phyloP scores from a whole-genome alignment of 225 moss, liverwort and hornwort species.

The Climacium dendroides region DNA sequence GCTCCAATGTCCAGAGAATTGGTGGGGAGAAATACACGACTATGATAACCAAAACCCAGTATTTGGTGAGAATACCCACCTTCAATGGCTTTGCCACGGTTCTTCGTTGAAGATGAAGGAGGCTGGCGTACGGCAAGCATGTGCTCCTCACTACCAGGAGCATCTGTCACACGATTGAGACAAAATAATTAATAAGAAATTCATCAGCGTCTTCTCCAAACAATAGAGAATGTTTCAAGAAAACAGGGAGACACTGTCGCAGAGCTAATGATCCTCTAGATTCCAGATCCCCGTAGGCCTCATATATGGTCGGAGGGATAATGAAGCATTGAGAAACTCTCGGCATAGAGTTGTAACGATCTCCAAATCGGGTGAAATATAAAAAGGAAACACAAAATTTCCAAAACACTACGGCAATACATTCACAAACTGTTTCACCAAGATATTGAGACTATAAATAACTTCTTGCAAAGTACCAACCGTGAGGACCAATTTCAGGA shows the following conservation, averaged over 20 bases:
- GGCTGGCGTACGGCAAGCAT: not conserved
- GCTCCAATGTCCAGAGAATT: not conserved
- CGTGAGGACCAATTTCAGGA: too few species aligned
- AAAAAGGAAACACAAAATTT: too few species aligned
- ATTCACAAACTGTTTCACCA: too few species aligned
- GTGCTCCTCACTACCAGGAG: not conserved
- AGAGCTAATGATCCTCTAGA: too few species aligned
- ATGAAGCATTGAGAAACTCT: not conserved
- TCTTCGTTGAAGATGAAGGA: not conserved
- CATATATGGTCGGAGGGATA: too few species aligned
- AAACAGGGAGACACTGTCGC: too few species aligned
- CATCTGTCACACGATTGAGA: not conserved
- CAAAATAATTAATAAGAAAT: not conserved
- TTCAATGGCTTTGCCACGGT: not conserved
- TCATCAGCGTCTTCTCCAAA: not conserved
- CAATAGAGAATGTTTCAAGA: not conserved
- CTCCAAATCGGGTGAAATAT: not conserved
- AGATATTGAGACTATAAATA: too few species aligned
- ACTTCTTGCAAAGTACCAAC: too few species aligned
- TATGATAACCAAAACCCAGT: not conserved
- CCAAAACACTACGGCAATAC: too few species aligned
- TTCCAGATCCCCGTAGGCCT: too few species aligned
- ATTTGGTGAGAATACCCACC: not conserved
- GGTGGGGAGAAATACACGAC: not conserved
- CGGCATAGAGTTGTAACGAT: too few species aligned